phyloP scores from a whole-genome alignment of 345 rosid genomes.

The Populus pruinosa region DNA sequence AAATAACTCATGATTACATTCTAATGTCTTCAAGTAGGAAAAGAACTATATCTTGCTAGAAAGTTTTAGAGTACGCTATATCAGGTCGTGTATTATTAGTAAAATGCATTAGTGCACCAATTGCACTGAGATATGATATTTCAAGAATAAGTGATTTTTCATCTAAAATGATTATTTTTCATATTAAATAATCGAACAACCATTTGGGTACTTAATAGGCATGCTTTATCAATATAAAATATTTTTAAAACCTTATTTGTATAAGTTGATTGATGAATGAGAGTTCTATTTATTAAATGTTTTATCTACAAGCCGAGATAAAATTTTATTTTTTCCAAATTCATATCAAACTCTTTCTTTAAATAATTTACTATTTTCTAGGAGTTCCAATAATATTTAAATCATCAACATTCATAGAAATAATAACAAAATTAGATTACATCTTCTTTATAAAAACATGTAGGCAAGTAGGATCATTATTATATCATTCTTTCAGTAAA shows the following conservation, averaged over 20 bases:
- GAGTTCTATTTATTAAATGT: neutral
- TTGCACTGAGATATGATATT: neutral
- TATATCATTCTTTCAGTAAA: neutral
- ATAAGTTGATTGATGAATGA: neutral
- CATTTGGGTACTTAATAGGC: neutral
- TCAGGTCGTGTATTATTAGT: neutral
- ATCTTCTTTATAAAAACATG: neutral
- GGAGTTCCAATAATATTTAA: no score
- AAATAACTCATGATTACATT: neutral
- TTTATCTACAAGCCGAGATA: neutral
- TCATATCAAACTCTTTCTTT: neutral
- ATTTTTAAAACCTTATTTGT: neutral
- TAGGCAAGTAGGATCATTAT: neutral
- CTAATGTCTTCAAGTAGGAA: neutral
- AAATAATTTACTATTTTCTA: neutral
- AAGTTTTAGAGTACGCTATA: neutral
- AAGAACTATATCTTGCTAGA: neutral
- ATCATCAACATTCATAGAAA: no score
- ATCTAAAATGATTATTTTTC: neutral
- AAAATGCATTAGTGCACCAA: constrained; percentile 1
- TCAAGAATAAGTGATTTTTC: neutral
- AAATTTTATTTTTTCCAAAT: neutral
- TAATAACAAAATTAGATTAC: no score
- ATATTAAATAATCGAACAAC: neutral
- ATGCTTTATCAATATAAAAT: neutral